Evolutionary conservation across 768 basidiomycete genomes (phyloP).

Genomic region (Phanerochaete carnosa): DNA sequence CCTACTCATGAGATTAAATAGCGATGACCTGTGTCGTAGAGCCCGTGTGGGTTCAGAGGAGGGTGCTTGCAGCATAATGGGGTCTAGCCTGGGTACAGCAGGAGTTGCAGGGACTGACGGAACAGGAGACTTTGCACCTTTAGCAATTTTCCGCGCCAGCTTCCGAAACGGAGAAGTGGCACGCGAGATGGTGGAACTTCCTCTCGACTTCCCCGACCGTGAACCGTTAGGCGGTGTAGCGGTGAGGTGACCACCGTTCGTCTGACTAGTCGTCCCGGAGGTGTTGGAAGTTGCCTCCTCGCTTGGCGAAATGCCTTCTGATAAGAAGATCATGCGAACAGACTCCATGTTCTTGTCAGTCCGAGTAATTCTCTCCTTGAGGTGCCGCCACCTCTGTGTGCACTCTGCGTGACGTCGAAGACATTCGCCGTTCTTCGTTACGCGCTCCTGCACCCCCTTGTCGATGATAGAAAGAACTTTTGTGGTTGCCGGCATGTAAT

Average conservation of each 20-base stretch:
- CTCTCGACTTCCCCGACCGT: slow-evolving; percentile 35
- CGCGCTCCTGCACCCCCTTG: slow-evolving; percentile 88
- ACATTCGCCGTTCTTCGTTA: slow-evolving; percentile 96
- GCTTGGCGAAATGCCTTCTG: slow-evolving; percentile 49
- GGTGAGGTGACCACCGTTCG: slow-evolving; percentile 52
- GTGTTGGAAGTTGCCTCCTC: slow-evolving; percentile 64
- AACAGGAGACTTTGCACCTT: slow-evolving; percentile 32
- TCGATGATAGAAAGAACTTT: slow-evolving; percentile 93
- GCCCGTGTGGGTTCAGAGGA: slow-evolving; percentile 52
- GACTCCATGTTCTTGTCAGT: slow-evolving; percentile 83
- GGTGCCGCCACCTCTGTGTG: slow-evolving; percentile 77
- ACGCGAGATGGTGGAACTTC: slow-evolving; percentile 51
- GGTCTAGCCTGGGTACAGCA: slow-evolving; percentile 38
- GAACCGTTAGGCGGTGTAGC: slow-evolving; percentile 56
- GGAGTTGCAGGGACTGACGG: slow-evolving; percentile 39
- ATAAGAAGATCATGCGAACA: slow-evolving; percentile 56
- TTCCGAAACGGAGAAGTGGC: slow-evolving; percentile 82
- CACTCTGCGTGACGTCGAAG: slow-evolving; percentile 87
- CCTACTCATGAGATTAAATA: slow-evolving; percentile 49
- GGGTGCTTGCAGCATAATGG: slow-evolving; percentile 33
- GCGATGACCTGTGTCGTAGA: slow-evolving; percentile 61
- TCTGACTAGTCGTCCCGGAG: slow-evolving; percentile 46
- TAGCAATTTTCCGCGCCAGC: slow-evolving; percentile 69
- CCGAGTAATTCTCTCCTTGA: slow-evolving; percentile 74
- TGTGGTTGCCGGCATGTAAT: slow-evolving; percentile 91